Percentiles rank a stretch among this genome's conserved stretches.
phyloP scores from a whole-genome alignment of 441 rosid species.

The Isatis lusitanica region DNA sequence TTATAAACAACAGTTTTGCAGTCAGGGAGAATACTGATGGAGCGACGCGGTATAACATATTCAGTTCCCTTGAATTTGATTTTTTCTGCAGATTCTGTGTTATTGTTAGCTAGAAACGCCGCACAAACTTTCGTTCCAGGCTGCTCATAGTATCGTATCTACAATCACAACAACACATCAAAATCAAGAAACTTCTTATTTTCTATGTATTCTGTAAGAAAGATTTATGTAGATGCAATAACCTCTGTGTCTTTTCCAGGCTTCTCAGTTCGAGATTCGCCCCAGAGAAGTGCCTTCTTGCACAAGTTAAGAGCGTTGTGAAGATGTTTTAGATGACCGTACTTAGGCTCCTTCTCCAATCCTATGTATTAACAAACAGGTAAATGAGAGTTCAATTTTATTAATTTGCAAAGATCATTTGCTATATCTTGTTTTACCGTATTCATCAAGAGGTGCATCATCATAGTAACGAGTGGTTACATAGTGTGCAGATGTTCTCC shows the following conservation, averaged over 20 bases:
- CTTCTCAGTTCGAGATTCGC: conserved; percentile 34
- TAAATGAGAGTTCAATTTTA: not conserved
- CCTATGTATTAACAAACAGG: conserved; percentile 42
- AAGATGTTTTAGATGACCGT: conserved; percentile 67
- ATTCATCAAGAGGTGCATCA: conserved; percentile 93
- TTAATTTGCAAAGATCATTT: not conserved
- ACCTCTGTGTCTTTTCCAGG: conserved; percentile 53
- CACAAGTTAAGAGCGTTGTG: conserved; percentile 61
- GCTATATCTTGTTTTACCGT: conserved; percentile 38
- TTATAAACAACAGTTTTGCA: conserved; percentile 79
- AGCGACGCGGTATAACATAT: conserved; percentile 52
- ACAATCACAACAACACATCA: conserved; percentile 16
- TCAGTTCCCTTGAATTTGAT: conserved; percentile 53
- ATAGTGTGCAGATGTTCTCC: conserved; percentile 69
- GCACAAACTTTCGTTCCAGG: conserved; percentile 54
- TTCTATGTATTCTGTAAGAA: not conserved
- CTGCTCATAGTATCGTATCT: conserved; percentile 56
- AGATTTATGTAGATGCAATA: conserved; percentile 7
- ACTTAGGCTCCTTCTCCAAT: conserved; percentile 65
- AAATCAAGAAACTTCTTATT: not conserved
- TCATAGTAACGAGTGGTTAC: conserved; percentile 82
- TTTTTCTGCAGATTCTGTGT: conserved; percentile 35
- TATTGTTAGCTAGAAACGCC: conserved; percentile 74
- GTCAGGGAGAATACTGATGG: conserved; percentile 86
- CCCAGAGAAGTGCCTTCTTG: conserved; percentile 65